Conservation (phyloP, 208 protist genomes). For the Acanthamoeba lenticulata region DNA sequence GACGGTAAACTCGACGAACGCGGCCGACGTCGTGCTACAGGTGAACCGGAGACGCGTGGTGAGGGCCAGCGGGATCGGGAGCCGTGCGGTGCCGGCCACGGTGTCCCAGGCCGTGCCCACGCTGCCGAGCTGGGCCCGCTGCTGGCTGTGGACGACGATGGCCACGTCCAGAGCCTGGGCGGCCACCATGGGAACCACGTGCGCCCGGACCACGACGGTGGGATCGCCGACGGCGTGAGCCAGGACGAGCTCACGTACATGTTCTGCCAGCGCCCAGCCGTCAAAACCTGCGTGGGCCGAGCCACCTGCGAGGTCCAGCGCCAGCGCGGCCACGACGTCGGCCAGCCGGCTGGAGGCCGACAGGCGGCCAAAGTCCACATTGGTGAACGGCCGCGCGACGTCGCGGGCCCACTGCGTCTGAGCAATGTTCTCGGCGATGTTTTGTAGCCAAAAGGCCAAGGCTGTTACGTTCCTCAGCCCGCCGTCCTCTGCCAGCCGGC, state of each 20-base stretch:
- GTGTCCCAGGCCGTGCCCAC: background rate
- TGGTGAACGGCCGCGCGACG: background rate
- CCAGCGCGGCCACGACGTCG: background rate
- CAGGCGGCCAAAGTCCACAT: background rate
- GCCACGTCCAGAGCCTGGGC: background rate
- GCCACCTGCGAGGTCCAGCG: background rate
- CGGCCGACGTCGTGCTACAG: background rate
- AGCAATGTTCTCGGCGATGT: background rate
- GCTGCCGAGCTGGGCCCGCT: background rate
- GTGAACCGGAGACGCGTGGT: constrained; percentile 11
- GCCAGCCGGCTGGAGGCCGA: background rate
- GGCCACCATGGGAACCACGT: background rate
- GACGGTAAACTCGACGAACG: background rate
- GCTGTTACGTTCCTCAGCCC: background rate
- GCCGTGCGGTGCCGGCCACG: background rate
- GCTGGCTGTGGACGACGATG: background rate
- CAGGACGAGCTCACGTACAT: background rate
- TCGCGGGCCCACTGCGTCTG: background rate
- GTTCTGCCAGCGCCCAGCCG: background rate
- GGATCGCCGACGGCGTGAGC: background rate
- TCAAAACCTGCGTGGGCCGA: background rate
- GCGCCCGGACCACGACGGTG: background rate
- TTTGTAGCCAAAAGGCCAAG: background rate
- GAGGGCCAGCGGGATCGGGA: background rate
- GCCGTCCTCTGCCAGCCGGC: background rate